Evolutionary conservation across 208 protist genomes (phyloP).

Genomic region (Leptomonas seymouri): DNA sequence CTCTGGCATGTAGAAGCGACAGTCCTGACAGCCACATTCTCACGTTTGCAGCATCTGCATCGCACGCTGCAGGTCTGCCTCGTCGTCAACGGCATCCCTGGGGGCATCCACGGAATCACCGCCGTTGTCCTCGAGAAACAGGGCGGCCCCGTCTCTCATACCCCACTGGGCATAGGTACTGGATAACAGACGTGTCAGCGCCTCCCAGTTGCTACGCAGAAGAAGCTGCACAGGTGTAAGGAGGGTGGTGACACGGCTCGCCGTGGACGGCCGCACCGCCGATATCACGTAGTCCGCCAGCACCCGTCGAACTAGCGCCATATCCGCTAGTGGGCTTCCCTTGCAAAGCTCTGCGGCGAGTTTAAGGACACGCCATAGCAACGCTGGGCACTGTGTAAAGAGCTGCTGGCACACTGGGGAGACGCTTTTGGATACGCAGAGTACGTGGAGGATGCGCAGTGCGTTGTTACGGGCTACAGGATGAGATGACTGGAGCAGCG

Average conservation of each 20-base stretch:
- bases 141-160: neutral
- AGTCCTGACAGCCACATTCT: neutral
- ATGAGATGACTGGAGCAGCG: constrained; percentile 4
- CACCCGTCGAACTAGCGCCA: constrained; percentile 22
- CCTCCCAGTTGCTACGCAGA: constrained; percentile 10
- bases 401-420: constrained; percentile 29
- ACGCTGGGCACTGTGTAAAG: constrained; percentile 55
- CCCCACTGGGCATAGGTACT: constrained; percentile 16
- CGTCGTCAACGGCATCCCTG: constrained; percentile 4
- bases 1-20: too few relatives aligned
- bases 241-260: neutral
- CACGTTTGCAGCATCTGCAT: constrained; percentile 12
- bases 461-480: constrained; percentile 29
- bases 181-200: neutral
- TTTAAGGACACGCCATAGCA: constrained; percentile 57
- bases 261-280: neutral
- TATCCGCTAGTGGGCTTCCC: constrained; percentile 15
- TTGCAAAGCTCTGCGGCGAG: constrained; percentile 24
- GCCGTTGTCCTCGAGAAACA: neutral
- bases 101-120: constrained; percentile 7
- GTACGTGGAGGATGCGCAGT: constrained; percentile 27
- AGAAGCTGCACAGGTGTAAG: constrained; percentile 1
- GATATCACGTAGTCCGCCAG: constrained; percentile 35
- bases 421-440: constrained; percentile 24
- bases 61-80: constrained; percentile 8